Base-by-base conservation (phyloP, 129 eudicot species). In the Flaveria ramosissima region DNA sequence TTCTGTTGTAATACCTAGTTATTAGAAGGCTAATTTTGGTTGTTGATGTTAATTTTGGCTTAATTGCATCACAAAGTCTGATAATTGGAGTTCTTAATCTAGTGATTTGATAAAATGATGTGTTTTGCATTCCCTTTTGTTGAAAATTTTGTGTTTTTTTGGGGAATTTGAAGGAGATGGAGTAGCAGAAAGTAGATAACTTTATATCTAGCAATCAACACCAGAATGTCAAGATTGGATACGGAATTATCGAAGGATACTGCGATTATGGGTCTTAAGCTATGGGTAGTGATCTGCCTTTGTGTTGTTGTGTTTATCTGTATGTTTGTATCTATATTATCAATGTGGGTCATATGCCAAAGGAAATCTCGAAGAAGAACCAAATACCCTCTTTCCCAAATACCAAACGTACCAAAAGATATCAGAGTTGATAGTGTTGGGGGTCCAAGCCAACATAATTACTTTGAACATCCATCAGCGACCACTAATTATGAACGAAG, bases 221-320 rank as follows among this genome's bases (percentile, higher is more conserved):
- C 53, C 21, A 9, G 10, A 64, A 93, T 90, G 98, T 57, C 96
- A 13, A 83, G 74, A 73, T 79, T 93, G 62, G 87, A 87, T 80
- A 21, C 85, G 1, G 88, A 76, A 62, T 80, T 93, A 62, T 83
- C 88, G 7, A 85, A 84, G 87, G 83, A 72, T 82, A 90, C 89
- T 70, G 77, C 87, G 53, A 72, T 87, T 68, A 73, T 89, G 80
- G 92, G 88, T 75, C 72, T 93, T 39, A 88, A 90, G 70, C 84
- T 93, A 52, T 93, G 98, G 98, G 95, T 85, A 55, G 76, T 88
- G 30, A 88, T 90, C 80, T 89, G 98, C 77, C 21, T 93, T 19
- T 84, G 89, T 81, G 85, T 90, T 56, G 91, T 87, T 68, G 83
- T 88, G 47, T 88, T 93, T 36, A 82, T 93, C 63, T 83, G 87